phyloP scores from a whole-genome alignment of 306 rosid genomes.

The Acacia crassicarpa region DNA sequence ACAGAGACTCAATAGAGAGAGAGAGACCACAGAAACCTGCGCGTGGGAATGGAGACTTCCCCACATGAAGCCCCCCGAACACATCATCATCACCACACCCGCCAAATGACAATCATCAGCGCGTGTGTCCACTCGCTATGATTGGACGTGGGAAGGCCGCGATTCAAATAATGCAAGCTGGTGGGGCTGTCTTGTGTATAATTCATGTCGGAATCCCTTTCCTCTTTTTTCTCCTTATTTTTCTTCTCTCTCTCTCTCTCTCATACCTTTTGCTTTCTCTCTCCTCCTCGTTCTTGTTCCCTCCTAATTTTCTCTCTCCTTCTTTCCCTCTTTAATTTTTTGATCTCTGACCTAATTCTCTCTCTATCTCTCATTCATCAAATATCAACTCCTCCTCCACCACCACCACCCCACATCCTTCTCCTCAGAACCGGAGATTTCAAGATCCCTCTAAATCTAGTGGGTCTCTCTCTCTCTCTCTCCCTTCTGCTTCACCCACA shows the following conservation, averaged over 20 bases:
- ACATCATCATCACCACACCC: no score
- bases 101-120: neutral
- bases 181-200: slow-evolving; percentile 77
- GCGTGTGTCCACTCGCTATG: slow-evolving; percentile 28
- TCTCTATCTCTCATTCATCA: slow-evolving; percentile 4
- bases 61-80: neutral
- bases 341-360: slow-evolving; percentile 64
- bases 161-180: slow-evolving; percentile 44
- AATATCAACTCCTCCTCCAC: slow-evolving; percentile 18
- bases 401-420: neutral
- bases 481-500: neutral
- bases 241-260: slow-evolving; percentile 33
- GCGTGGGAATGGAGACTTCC: slow-evolving; percentile 42
- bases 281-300: slow-evolving; percentile 36
- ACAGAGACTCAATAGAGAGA: neutral
- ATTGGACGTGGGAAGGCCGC: slow-evolving; percentile 24
- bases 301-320: slow-evolving; percentile 40
- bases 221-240: slow-evolving; percentile 40
- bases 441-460: slow-evolving; percentile 42
- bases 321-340: slow-evolving; percentile 18
- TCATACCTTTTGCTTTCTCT: slow-evolving; percentile 41
- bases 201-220: slow-evolving; percentile 66
- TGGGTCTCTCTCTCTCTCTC: slow-evolving; percentile 26
- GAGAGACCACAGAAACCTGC: slow-evolving; percentile 30
- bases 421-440: slow-evolving; percentile 27